phyloP scores from a whole-genome alignment of 2,329 filamentous ascomycete genomes.

The Kalaharituber pfeilii region DNA sequence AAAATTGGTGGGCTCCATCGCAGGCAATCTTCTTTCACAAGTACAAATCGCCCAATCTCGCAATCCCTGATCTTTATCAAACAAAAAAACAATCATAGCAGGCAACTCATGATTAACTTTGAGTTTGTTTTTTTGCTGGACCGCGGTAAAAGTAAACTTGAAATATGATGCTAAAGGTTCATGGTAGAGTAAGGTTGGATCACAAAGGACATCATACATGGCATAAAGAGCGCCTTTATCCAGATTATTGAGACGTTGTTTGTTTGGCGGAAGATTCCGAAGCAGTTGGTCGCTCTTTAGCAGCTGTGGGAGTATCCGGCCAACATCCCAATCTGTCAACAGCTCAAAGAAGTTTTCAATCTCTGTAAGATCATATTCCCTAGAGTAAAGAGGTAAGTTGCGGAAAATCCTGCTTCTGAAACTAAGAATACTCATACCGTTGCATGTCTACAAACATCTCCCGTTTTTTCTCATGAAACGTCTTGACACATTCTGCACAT shows the following conservation, averaged over 20 bases:
- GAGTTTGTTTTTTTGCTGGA: slow-evolving; percentile 13
- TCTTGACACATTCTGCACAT: slow-evolving; percentile 20
- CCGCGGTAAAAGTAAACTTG: slow-evolving; percentile 14
- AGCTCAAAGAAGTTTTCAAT: slow-evolving; percentile 13
- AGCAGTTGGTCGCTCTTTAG: neutral
- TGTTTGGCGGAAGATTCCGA: slow-evolving; percentile 4
- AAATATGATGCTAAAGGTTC: slow-evolving; percentile 15
- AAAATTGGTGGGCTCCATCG: slow-evolving; percentile 15
- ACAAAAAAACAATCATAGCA: slow-evolving; percentile 21
- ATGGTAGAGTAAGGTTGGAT: slow-evolving; percentile 13
- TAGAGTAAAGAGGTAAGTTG: slow-evolving; percentile 3
- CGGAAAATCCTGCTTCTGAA: neutral
- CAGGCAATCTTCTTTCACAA: slow-evolving; percentile 15
- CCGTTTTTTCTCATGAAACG: slow-evolving; percentile 20
- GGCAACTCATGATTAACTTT: slow-evolving; percentile 19
- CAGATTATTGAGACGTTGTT: slow-evolving; percentile 11
- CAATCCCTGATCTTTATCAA: slow-evolving; percentile 15
- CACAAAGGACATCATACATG: slow-evolving; percentile 18
- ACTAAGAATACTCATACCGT: slow-evolving; percentile 7
- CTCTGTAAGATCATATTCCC: slow-evolving; percentile 17
- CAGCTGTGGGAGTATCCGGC: neutral
- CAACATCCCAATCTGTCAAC: neutral
- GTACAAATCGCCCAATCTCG: slow-evolving; percentile 17
- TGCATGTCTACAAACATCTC: slow-evolving; percentile 19
- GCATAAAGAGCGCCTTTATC: slow-evolving; percentile 9